Conservation (phyloP, 352 stramenopile species). For the Plasmopara halstedii region DNA sequence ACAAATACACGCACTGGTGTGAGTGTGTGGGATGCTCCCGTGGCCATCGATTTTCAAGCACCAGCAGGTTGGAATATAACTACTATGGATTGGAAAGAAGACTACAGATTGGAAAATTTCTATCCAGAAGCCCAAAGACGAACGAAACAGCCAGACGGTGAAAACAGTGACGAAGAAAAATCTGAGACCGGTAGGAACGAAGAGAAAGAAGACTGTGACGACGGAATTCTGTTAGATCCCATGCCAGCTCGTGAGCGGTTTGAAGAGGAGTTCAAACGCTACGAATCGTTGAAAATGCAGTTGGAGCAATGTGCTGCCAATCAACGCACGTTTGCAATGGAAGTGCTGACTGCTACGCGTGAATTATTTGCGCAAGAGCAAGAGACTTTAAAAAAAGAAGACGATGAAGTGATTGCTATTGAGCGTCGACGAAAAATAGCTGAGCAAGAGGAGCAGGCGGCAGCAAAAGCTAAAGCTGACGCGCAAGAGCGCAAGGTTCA, state of each 20-base stretch:
- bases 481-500: conserved; percentile 27
- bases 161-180: conserved; percentile 9
- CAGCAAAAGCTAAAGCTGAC: conserved; percentile 37
- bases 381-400: conserved; percentile 37
- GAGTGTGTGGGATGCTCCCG: conserved; percentile 46
- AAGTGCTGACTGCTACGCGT: conserved; percentile 51
- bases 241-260: conserved; percentile 37
- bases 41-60: conserved; percentile 51
- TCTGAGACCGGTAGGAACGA: neutral
- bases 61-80: conserved; percentile 41
- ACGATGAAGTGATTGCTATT: conserved; percentile 33
- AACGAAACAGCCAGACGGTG: neutral
- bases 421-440: conserved; percentile 42
- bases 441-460: conserved; percentile 35
- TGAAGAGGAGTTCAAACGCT: conserved; percentile 24
- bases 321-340: conserved; percentile 46
- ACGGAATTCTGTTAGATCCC: conserved; percentile 29
- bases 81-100: conserved; percentile 54
- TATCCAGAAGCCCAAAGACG: conserved; percentile 13
- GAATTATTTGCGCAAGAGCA: conserved; percentile 52
- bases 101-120: conserved; percentile 42
- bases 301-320: conserved; percentile 24
- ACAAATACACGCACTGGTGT: conserved; percentile 44
- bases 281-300: conserved; percentile 24
- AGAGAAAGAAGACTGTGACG: conserved; percentile 3